A percentile compares a stretch with the other conserved stretches of the same genome.
Evolutionary conservation across 2,329 filamentous ascomycete genomes (phyloP).

Genomic region (Helotiales sp.): DNA sequence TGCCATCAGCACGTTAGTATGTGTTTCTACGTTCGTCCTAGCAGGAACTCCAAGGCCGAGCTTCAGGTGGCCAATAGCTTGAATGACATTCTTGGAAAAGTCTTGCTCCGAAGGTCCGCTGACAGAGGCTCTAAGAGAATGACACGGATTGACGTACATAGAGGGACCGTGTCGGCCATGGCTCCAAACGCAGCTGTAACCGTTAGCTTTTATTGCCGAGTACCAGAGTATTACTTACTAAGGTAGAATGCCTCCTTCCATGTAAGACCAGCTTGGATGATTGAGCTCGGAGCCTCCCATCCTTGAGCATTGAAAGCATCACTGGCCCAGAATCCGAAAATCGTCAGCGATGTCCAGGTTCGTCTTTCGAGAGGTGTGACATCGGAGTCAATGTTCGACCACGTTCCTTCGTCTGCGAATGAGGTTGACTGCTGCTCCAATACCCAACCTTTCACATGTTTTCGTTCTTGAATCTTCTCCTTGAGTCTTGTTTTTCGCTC

Average conservation of each 20-base stretch:
- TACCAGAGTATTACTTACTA: background rate
- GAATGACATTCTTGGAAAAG: no score
- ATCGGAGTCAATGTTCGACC: constrained; percentile 45
- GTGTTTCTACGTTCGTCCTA: no score
- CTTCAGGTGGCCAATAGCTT: no score
- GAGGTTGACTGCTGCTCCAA: background rate
- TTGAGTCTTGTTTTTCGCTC: background rate
- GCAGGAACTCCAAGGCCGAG: no score
- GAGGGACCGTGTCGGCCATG: constrained; percentile 46
- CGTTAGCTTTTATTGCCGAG: background rate
- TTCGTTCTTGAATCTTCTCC: background rate
- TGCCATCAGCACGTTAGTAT: no score
- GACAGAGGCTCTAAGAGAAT: no score
- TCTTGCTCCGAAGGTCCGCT: no score
- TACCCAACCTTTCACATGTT: background rate
- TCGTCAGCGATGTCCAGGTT: constrained; percentile 42
- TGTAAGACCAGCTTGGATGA: constrained; percentile 43
- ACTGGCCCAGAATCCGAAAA: constrained; percentile 44
- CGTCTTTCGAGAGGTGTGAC: constrained; percentile 42
- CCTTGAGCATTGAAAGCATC: constrained; percentile 43
- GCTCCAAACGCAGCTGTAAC: constrained; percentile 3
- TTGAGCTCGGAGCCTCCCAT: constrained; percentile 43
- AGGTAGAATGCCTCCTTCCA: constrained; percentile 30
- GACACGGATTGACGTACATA: no score
- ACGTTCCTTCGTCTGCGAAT: constrained; percentile 1